Percentiles rank a stretch among this genome's conserved stretches.
Conservation (phyloP, 176 grass and related monocot genomes). For the Musa troglodytarum region DNA sequence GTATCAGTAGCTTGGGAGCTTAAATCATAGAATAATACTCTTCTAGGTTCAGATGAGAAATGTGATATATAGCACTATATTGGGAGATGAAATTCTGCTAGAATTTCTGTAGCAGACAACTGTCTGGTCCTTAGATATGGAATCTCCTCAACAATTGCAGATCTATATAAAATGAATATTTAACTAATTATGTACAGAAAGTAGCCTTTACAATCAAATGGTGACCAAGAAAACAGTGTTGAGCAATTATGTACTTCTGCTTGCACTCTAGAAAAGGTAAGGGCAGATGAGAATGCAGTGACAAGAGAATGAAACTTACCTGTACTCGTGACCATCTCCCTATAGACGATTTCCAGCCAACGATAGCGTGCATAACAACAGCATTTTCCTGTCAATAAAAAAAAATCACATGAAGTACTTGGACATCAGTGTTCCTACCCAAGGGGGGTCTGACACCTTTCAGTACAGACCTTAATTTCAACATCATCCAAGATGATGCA, state of each 20-base stretch:
- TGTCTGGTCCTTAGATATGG: too few species aligned
- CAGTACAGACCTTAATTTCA: conserved; percentile 80
- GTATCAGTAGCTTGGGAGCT: too few species aligned
- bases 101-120: neutral
- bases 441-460: conserved; percentile 2
- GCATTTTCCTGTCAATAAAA: conserved; percentile 85
- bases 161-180: too few species aligned
- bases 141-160: neutral
- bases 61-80: neutral
- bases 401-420: conserved; percentile 13
- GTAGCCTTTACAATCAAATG: neutral
- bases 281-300: neutral
- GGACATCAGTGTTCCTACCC: conserved; percentile 6
- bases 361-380: conserved; percentile 92
- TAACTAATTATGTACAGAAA: neutral
- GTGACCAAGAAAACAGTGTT: neutral
- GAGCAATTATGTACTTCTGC: too few species aligned
- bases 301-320: conserved; percentile 37
- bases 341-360: conserved; percentile 91
- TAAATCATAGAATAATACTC: neutral
- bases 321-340: conserved; percentile 99
- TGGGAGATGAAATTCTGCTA: neutral
- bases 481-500: conserved; percentile 97
- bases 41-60: neutral
- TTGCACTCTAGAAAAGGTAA: neutral